Percentiles rank a stretch among this genome's conserved stretches.
Evolutionary conservation across 352 stramenopile species (phyloP).

Genomic region (Halophytophthora polymorphica): DNA sequence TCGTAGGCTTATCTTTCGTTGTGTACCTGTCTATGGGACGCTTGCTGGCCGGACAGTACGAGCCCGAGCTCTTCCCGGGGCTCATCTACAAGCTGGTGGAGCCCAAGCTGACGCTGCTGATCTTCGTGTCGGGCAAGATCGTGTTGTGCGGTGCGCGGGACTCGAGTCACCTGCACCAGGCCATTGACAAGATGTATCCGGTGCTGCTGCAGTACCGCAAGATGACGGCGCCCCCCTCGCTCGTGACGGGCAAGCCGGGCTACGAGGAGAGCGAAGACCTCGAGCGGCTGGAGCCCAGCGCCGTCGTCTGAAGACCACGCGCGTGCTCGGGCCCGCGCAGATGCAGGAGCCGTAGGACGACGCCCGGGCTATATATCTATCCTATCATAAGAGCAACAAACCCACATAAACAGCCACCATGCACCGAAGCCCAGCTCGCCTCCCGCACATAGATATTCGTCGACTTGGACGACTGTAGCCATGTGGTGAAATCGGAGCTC

Average conservation of each 20-base stretch:
- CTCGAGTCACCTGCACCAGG: slow-evolving; percentile 51
- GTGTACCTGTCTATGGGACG: slow-evolving; percentile 93
- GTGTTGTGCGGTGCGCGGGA: slow-evolving; percentile 96
- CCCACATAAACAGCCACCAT: slow-evolving; percentile 8
- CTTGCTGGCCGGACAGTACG: slow-evolving; percentile 98
- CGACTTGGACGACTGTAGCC: neutral
- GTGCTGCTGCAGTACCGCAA: slow-evolving; percentile 68
- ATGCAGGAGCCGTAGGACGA: slow-evolving; percentile 4
- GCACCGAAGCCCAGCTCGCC: neutral
- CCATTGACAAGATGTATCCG: slow-evolving; percentile 70
- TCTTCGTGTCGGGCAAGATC: slow-evolving; percentile 99
- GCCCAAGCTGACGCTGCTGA: slow-evolving; percentile 97
- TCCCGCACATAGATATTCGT: neutral
- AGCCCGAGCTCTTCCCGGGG: slow-evolving; percentile 99
- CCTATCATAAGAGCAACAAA: slow-evolving; percentile 5
- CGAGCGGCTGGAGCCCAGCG: slow-evolving; percentile 57
- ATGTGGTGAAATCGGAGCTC: no score
- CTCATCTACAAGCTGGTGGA: slow-evolving; percentile 98
- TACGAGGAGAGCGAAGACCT: slow-evolving; percentile 68
- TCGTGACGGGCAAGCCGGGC: slow-evolving; percentile 64
- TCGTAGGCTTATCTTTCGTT: slow-evolving; percentile 50
- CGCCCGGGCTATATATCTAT: slow-evolving; percentile 25
- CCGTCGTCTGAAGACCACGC: slow-evolving; percentile 39
- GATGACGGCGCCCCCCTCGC: slow-evolving; percentile 68
- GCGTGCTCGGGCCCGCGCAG: slow-evolving; percentile 1